Evolutionary conservation across 1,139 yeast species (phyloP).

Genomic region (Yamadazyma sp.): DNA sequence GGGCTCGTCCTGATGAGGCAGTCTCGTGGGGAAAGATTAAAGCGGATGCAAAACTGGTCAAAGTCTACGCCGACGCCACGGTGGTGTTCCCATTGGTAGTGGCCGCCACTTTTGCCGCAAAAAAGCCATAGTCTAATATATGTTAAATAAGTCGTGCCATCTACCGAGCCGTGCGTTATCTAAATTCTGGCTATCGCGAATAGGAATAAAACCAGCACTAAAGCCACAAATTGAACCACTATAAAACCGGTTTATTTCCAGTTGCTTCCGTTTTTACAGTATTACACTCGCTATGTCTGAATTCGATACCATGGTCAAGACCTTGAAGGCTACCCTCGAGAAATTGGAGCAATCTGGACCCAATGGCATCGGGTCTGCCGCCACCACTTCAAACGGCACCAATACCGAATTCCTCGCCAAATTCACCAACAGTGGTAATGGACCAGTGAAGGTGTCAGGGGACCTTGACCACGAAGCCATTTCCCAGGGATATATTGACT

Average conservation of each 20-base stretch:
- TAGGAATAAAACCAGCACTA: slow-evolving; percentile 6
- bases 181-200: slow-evolving; percentile 4
- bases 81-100: slow-evolving; percentile 93
- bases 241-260: neutral
- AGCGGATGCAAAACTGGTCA: slow-evolving; percentile 87
- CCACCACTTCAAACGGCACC: neutral
- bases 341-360: slow-evolving; percentile 8
- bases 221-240: slow-evolving; percentile 3
- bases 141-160: neutral
- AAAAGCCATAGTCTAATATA: slow-evolving; percentile 23
- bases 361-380: too few species aligned
- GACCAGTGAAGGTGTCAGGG: slow-evolving; percentile 1
- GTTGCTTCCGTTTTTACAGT: neutral
- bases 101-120: slow-evolving; percentile 90
- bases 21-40: slow-evolving; percentile 98
- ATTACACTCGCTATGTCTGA: slow-evolving; percentile 15
- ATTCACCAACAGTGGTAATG: neutral
- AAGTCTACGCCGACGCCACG: slow-evolving; percentile 96
- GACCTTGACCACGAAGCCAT: slow-evolving; percentile 11
- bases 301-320: slow-evolving; percentile 15
- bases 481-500: slow-evolving; percentile 35
- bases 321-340: slow-evolving; percentile 15
- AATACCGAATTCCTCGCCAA: neutral
- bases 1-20: slow-evolving; percentile 99
- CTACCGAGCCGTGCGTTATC: too few species aligned